These are phyloP conservation scores for Cymbidium sinense DNA, from an alignment of 106 monocot species.

Conservation along the genomic window DNA sequence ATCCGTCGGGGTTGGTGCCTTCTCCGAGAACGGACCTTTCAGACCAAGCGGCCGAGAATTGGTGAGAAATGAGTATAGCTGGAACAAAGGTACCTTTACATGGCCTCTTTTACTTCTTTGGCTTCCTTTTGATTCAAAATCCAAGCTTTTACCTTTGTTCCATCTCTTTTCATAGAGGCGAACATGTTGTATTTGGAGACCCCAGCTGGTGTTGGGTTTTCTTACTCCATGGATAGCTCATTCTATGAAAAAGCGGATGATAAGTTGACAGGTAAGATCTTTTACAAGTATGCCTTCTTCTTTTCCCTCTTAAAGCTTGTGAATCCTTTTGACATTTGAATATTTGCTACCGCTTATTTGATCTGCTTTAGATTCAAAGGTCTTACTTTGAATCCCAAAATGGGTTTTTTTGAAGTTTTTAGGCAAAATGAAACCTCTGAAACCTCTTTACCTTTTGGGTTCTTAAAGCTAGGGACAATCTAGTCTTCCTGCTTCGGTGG, in stretches of 20 bases:
- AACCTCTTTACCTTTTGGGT: slow-evolving; percentile 2
- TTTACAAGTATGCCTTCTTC: neutral
- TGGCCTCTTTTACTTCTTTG: neutral
- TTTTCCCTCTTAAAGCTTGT: neutral
- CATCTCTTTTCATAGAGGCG: slow-evolving; percentile 13
- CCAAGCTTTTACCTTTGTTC: neutral
- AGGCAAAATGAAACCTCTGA: slow-evolving; percentile 7
- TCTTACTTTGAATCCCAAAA: slow-evolving; percentile 3
- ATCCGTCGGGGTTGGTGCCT: slow-evolving; percentile 95
- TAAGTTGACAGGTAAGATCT: slow-evolving; percentile 16
- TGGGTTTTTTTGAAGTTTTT: neutral
- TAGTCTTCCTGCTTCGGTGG: slow-evolving; percentile 73
- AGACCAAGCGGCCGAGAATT: slow-evolving; percentile 70
- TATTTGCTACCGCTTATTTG: neutral
- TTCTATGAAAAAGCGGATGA: slow-evolving; percentile 21
- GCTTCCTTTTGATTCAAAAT: slow-evolving; percentile 6
- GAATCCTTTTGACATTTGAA: neutral
- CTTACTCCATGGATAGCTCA: slow-evolving; percentile 18
- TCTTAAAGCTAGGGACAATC: slow-evolving; percentile 81
- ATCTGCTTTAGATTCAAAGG: slow-evolving; percentile 6
- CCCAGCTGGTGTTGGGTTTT: slow-evolving; percentile 30
- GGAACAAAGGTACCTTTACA: slow-evolving; percentile 76
- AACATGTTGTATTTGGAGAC: slow-evolving; percentile 30
- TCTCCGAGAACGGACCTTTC: slow-evolving; percentile 99
- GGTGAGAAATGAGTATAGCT: slow-evolving; percentile 85